phyloP scores from a whole-genome alignment of 192 early-diverging fungal species.

The Backusella liffmaniae region DNA sequence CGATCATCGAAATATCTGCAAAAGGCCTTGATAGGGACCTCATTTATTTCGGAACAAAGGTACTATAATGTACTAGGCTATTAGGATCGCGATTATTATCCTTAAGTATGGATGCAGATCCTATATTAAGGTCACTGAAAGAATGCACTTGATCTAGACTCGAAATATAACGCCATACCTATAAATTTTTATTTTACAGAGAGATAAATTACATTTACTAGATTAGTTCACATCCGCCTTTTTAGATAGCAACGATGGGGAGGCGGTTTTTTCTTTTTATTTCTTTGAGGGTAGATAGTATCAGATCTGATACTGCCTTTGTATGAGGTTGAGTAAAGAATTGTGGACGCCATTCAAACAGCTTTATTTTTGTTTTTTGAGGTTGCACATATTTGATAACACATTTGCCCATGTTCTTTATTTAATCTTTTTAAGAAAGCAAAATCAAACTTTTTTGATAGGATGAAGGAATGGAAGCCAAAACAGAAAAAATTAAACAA shows the following conservation, averaged over 20 bases:
- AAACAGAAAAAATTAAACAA: neutral
- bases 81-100: neutral
- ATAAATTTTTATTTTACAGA: neutral
- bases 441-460: neutral
- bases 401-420: neutral
- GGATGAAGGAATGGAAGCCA: neutral
- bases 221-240: neutral
- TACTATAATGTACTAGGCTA: neutral
- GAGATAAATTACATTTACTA: neutral
- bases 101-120: neutral
- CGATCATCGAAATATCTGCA: neutral
- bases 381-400: neutral
- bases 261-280: neutral
- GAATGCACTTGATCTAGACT: neutral
- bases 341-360: neutral
- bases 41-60: neutral
- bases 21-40: neutral
- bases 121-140: neutral
- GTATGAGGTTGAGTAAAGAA: neutral
- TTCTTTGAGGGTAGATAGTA: neutral
- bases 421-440: neutral
- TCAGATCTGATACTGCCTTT: neutral
- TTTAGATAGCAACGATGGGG: neutral
- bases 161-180: neutral
- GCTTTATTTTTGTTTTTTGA: neutral